Evolutionary conservation across 768 basidiomycete genomes (phyloP), one percentile per base, ranked within the genome.

Genomic region (Russula ochroleuca): DNA sequence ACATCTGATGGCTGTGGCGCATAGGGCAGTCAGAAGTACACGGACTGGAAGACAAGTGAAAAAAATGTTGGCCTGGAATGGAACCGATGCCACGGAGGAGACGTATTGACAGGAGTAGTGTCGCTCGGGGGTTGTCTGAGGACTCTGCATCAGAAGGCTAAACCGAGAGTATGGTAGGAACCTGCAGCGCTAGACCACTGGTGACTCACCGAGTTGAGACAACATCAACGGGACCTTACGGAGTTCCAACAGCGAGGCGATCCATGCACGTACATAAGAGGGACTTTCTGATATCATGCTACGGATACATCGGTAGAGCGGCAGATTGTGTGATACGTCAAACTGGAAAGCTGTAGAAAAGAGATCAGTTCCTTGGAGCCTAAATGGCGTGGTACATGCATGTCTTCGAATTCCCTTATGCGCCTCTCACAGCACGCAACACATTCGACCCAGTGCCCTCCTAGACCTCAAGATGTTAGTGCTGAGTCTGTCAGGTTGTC

Each of bases 271-370:
- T 55, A 59, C 47, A 59, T 41, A 49, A 38, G 11, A 35, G 35
- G 28, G 28, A 54, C 45, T 25, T 49, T 59, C 51, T 64, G 33
- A 54, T 59, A 41, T 55, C 47, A 41, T 35, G 31, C 37, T 49
- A 31, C 63, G 52, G 58, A 59, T 21, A 59, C 45, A 49, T 59
- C 58, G 57, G 57, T 37, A 28, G 63, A 47, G 58, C 35, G 57
- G 28, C 25, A 38, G 37, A 33, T 48, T n/a, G 37, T 31, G 31
- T 49, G 6, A 54, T 38, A 64, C 47, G 45, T 59, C 63, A 59
- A 59, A 37, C 5, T 11, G 25, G 47, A 48, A 45, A 48, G 47
- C 21, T 35, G 31, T 35, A 41, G 38, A 15, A 51, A 31, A 23
- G 25, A 41, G 45, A 35, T 59, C 45, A 40, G 57, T 47, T 41